Base-by-base conservation (phyloP, 73 alveolate genomes). In the Durusdinium trenchii region DNA sequence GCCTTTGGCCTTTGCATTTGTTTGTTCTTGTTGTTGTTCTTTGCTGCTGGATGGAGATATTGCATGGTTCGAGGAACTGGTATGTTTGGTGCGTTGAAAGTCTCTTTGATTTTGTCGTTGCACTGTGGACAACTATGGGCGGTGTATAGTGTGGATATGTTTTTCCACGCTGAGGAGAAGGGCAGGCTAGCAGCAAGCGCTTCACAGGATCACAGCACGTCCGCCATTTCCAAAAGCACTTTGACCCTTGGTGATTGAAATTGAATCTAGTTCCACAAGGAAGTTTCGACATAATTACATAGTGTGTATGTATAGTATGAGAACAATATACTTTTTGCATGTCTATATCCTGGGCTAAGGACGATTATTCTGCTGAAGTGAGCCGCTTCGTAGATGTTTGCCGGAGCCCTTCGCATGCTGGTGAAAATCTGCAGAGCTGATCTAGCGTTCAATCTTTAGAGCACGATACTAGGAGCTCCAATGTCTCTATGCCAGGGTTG, bases 201-300 rank as follows among this genome's bases (percentile, higher is more conserved):
- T 89, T 89, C 51, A 40, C 96, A 7, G 96, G 96, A 62, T 89
- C 96, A 36, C 96, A 89, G 69, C 96, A 89, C 46, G 96, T 89
- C 35, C 71, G 96, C 38, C 96, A 89, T 50, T 89, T 89, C 85
- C 96, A 89, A 85, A 89, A 89, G 69, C 96, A 89, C n/a, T 71
- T 73, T 14, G 96, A 62, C 40, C 23, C 95, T 86, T 14, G 35
- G 95, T 23, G 48, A 28, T 26, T 47, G 60, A 42, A 76, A 6
- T n/a, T 43, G 42, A 2, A 14, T 57, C 2, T 18, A 71, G 50
- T 51, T 71, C 40, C n/a, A 40, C 54, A n/a, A 42, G 45, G 36
- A 76, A 12, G 50, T n/a, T n/a, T n/a, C n/a, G 52, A 71, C 36
- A 71, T 71, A 38, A 35, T 71, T 35, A 51, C 81, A 64, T 7